A percentile compares a stretch with the other conserved stretches of the same genome.
Evolutionary conservation across 1,284 basidiomycete species (phyloP).

Genomic region (Coriolopsis trogii): DNA sequence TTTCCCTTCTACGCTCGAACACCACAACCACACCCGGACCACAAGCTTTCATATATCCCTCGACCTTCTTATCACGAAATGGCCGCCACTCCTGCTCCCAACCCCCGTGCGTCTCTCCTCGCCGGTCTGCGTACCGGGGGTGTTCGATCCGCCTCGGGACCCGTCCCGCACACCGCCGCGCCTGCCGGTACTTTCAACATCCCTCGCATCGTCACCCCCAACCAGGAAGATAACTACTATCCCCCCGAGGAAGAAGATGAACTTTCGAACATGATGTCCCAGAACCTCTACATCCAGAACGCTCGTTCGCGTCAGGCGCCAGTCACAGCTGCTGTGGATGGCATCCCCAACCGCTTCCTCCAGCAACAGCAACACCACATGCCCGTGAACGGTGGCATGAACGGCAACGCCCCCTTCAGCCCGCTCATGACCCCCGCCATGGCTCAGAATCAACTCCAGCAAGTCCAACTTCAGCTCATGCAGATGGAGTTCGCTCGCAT

Average conservation of each 20-base stretch:
- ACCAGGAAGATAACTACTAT: constrained; percentile 43
- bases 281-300: constrained; percentile 42
- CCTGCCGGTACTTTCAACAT: constrained; percentile 64
- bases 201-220: constrained; percentile 48
- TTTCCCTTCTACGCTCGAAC: constrained; percentile 25
- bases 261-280: constrained; percentile 55
- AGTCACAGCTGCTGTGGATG: constrained; percentile 73
- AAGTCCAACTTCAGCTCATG: constrained; percentile 79
- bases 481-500: constrained; percentile 79
- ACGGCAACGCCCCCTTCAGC: constrained; percentile 52
- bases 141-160: constrained; percentile 68
- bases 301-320: constrained; percentile 49
- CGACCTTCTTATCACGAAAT: constrained; percentile 38
- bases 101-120: constrained; percentile 78
- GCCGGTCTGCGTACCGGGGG: constrained; percentile 84
- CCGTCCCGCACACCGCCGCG: constrained; percentile 69
- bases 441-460: constrained; percentile 51
- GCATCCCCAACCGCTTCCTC: constrained; percentile 61
- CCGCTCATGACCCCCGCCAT: constrained; percentile 46
- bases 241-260: constrained; percentile 62
- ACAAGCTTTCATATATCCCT: constrained; percentile 11
- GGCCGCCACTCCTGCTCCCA: constrained; percentile 59
- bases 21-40: constrained; percentile 25
- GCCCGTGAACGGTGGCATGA: constrained; percentile 42
- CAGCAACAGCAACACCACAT: constrained; percentile 52